Evolutionary conservation across 2,329 filamentous ascomycete genomes (phyloP).

Genomic region (Penicillium sclerotiorum): DNA sequence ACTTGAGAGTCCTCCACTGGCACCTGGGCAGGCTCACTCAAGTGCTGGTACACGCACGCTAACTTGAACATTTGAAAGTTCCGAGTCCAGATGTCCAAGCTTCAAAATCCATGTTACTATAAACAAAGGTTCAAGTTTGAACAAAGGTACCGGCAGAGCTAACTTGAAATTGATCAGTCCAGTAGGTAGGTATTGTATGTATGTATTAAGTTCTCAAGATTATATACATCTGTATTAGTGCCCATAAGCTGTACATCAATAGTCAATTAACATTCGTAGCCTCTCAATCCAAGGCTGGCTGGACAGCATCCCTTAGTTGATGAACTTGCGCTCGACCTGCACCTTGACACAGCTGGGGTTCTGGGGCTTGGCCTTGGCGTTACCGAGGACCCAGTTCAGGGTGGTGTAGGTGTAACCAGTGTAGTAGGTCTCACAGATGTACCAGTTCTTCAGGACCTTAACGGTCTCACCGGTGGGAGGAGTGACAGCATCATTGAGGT

Average conservation of each 20-base stretch:
- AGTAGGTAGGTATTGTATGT: background rate
- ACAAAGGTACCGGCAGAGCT: too few species aligned
- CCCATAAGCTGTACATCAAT: background rate
- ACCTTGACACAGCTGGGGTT: slow-evolving; percentile 51
- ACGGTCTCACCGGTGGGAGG: slow-evolving; percentile 30
- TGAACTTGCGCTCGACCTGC: slow-evolving; percentile 40
- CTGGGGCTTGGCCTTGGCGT: slow-evolving; percentile 37
- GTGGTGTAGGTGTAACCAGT: slow-evolving; percentile 47
- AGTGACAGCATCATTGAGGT: slow-evolving; percentile 42
- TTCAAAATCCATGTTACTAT: too few species aligned
- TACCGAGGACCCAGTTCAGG: slow-evolving; percentile 47
- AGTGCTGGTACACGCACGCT: too few species aligned
- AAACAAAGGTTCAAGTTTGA: too few species aligned
- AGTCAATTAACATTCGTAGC: background rate
- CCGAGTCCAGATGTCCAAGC: too few species aligned
- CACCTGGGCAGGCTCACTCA: too few species aligned
- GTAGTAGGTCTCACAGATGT: slow-evolving; percentile 47
- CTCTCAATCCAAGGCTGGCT: background rate
- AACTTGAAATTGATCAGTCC: background rate
- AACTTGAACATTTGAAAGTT: too few species aligned
- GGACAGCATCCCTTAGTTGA: slow-evolving; percentile 3
- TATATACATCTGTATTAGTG: background rate
- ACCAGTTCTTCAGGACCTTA: slow-evolving; percentile 47
- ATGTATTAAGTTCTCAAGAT: background rate
- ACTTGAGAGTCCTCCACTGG: too few species aligned